Evolutionary conservation across 2,329 filamentous ascomycete species (phyloP), one percentile per base, ranked within the genome.

Genomic region (Aspergillus costaricaensis): DNA sequence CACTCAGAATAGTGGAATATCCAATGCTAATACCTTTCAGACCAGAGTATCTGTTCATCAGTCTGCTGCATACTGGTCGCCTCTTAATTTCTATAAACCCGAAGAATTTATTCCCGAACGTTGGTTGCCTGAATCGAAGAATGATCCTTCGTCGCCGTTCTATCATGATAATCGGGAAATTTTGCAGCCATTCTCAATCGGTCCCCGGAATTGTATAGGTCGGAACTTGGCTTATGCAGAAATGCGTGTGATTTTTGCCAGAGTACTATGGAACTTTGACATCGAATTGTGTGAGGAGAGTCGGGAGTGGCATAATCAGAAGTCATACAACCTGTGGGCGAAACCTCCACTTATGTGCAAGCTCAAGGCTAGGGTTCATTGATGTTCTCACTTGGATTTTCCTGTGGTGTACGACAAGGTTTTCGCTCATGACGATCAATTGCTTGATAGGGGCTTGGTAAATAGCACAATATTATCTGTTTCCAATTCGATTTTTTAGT

Each of bases 201-300:
- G 82, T 0, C 78, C 81, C 4, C 72, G 82, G 1, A 81, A 82
- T 55, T 84, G 82, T 62, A 75, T 84, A 14, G 82, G 82, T 1
- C 74, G 72, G 60, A 82, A 83, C 48, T 68, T 85, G 39, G 81
- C 81, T 0, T 81, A 81, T 50, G 70, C 78, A 14, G 82, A 85
- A 65, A 80, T 83, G 73, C 73, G 82, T 2, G 65, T 82, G 4
- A 79, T 83, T 38, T 66, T 85, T 6, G 76, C 79, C 0, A 76
- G 77, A 4, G 62, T 84, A 9, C 60, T 84, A 0, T 84, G 73
- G 69, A 81, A 79, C 55, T 85, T 83, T 65, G 82, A 84, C 57
- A 54, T 83, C 56, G 68, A 70, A 32, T 67, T 82, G 27, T 74
- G 72, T 2, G 67, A 75, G 12, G 71, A 75, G 17, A 75, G 74